Evolutionary conservation across 441 rosid genomes (phyloP).

Genomic region (Geranium incanum): DNA sequence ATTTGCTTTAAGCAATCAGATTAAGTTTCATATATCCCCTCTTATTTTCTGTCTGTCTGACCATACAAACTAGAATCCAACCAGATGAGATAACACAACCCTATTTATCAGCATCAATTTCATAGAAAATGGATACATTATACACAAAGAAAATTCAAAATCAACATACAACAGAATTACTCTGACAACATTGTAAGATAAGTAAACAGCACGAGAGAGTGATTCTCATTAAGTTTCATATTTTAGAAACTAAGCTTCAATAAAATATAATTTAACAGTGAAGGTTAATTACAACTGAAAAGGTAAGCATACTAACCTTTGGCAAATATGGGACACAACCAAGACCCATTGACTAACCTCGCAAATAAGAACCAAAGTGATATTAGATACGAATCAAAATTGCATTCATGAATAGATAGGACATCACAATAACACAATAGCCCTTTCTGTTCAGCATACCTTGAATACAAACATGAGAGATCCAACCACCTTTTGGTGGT

Average conservation of each 20-base stretch:
- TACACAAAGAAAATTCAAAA: background rate
- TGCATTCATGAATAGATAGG: conserved; percentile 11
- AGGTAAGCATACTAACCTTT: conserved; percentile 52
- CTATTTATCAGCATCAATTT: background rate
- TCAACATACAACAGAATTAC: background rate
- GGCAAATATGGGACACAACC: conserved; percentile 97
- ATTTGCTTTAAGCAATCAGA: background rate
- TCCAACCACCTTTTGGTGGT: conserved; percentile 98
- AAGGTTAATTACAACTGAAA: conserved; percentile 2
- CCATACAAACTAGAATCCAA: background rate
- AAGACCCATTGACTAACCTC: conserved; percentile 98
- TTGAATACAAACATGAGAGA: conserved; percentile 96
- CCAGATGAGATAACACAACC: background rate
- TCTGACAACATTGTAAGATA: background rate
- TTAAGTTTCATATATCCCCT: background rate
- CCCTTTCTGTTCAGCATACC: conserved; percentile 36
- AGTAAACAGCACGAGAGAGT: background rate
- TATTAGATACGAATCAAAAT: conserved; percentile 10
- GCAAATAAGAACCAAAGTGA: conserved; percentile 26
- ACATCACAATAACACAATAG: background rate
- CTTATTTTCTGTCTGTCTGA: background rate
- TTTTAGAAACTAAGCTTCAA: background rate
- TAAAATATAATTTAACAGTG: background rate
- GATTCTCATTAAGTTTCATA: background rate
- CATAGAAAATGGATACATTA: background rate